Base-by-base conservation (phyloP, 1,284 basidiomycete genomes). In the Gomphus sp. region DNA sequence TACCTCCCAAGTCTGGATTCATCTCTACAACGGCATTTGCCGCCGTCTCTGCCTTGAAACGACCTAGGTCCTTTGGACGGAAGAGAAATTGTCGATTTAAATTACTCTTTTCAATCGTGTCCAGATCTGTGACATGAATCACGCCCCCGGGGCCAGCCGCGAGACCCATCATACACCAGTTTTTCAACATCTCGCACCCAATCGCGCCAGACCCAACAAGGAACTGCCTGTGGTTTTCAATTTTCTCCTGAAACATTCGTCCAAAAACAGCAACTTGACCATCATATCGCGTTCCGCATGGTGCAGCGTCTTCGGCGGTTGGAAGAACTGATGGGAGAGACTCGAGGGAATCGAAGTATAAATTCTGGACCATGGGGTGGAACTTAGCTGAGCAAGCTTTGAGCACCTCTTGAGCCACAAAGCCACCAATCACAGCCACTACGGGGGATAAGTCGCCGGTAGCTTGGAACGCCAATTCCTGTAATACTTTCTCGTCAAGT, bases 171-270 rank as follows among this genome's bases (percentile, higher is more conserved):
- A 99, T 94, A 67, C 91, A 90, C 97, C 97, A 99, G 74, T 99
- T 99, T 80, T 99, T 99, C 68, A 99, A 76, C 97, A 99, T 99
- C 75, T 99, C 97, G 70, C 98, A 99, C 28, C 97, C 97, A 70
- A 99, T 99, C 50, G 97, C 97, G 61, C 97, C 97, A 25, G 96
- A 89, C 8, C 97, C 97, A 56, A 99, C 97, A 34, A 99, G 81
- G 82, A 99, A 99, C 70, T 99, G 92, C 48, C 91, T 82, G 70
- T 93, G 86, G 69, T 93, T 91, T 56, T 85, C 81, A 61, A 99
- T 89, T 78, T 93, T 98, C 44, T 90, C 80, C 68, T 99, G 97
- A 85, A 99, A 99, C 1, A 74, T 71, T 70, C 84, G 89, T 18
- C 97, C 97, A 66, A 99, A 96, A 14, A 99, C 94, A 33, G 93